phyloP scores from a whole-genome alignment of 371 early-diverging fungal genomes.

The Mucor sp. region DNA sequence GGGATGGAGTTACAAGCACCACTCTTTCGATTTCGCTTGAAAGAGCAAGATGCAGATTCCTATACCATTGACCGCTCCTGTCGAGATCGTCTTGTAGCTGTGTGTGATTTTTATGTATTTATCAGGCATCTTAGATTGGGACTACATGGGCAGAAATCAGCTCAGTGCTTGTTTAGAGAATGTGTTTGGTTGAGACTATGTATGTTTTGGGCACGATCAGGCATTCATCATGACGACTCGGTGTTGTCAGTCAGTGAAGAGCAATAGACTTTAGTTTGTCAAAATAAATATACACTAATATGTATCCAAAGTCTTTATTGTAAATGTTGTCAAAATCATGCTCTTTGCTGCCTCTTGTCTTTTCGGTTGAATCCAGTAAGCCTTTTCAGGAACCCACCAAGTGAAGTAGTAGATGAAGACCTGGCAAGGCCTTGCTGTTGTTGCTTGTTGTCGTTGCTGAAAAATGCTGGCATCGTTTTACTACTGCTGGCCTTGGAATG shows the following conservation, averaged over 20 bases:
- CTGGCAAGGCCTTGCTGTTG: not conserved
- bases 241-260: too few species aligned
- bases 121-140: constrained; percentile 82
- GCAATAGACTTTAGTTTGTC: not conserved
- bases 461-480: not conserved
- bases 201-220: constrained; percentile 32
- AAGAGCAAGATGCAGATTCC: constrained; percentile 20
- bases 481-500: not conserved
- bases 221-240: constrained; percentile 10
- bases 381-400: not conserved
- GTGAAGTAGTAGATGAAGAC: not conserved
- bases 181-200: constrained; percentile 19
- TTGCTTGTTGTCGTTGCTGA: not conserved
- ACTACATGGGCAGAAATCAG: not conserved
- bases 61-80: constrained; percentile 20
- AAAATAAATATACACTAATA: not conserved
- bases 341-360: not conserved
- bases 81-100: constrained; percentile 82
- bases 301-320: too few species aligned
- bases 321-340: not conserved
- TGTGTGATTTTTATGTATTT: constrained; percentile 89
- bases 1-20: not conserved
- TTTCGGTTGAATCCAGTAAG: not conserved
- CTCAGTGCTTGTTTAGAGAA: constrained; percentile 20
- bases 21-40: constrained; percentile 17